Base-by-base conservation (phyloP, 1,284 basidiomycete genomes). In the Salmacisia buchloeana region DNA sequence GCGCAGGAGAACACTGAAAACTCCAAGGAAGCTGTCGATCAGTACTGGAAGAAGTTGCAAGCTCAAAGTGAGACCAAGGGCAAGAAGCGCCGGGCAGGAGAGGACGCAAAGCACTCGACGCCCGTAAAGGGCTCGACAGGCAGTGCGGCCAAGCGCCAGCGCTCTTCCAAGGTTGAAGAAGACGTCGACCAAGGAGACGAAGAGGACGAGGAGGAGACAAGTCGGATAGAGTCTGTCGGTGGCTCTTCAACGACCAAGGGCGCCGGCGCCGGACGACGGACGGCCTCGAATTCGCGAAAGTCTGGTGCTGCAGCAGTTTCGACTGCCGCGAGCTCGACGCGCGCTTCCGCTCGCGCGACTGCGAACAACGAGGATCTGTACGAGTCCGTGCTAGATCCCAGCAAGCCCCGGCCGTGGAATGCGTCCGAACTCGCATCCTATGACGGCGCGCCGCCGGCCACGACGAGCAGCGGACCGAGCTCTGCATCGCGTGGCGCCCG, bases 31-130 rank as follows among this genome's bases (percentile, higher is more conserved):
- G 33, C 69, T 13, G 49, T 68, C 31, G 62, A 68, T 29, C 62
- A 63, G 2, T 72, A 69, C 62, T 72, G 70, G 70, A 69, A 69
- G 59, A 59, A 56, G 43, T 63, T 65, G n/a, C 49, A 54, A 29
- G 27, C n/a, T 25, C 27, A 33, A 33, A 54, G 9, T 33, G n/a
- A n/a, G n/a, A n/a, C 49, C 15, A 33, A 54, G 15, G 49, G 49
- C 49, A 54, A 33, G 27, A 54, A 54, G 49, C 49, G 49, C 2
- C 25, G 27, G 2, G 15, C 49, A 5, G 15, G 29, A 29, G 49
- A 54, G 7, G 49, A 54, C 15, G 27, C 29, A 27, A 54, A 54
- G 29, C 49, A n/a, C n/a, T n/a, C n/a, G n/a, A n/a, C n/a, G n/a
- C n/a, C n/a, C n/a, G n/a, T n/a, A n/a, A n/a, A n/a, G n/a, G n/a